Evolutionary conservation across 352 stramenopile genomes (phyloP), one percentile per base, ranked within the genome.

Genomic region (Blastocystis sp.): DNA sequence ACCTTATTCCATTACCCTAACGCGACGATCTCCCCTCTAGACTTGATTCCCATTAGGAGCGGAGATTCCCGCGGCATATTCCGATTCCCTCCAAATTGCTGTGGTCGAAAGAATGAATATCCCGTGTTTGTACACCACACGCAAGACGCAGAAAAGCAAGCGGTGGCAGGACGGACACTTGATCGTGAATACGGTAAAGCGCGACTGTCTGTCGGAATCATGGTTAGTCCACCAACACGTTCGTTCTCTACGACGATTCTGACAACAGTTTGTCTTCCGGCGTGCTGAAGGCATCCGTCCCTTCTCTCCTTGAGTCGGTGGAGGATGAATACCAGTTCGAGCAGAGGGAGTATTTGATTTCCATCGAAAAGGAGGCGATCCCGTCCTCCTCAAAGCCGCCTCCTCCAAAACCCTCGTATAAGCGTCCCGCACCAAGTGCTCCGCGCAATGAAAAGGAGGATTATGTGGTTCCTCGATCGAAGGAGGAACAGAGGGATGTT

Each of bases 141-240:
- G 71, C 21, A 81, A 81, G 55, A 81, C 71, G 19, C 71, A 81
- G 66, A 81, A 81, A 50, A 81, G 59, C 55, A 81, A 81, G 33
- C 39, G 71, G 26, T 81, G 71, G 71, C 71, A 81, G 35, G 71
- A 81, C 35, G 71, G 71, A 4, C 51, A 66, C 29, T 50, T 81
- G 69, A 26, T 29, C 19, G 19, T 80, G 10, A 80, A n/a, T n/a
- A 21, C 41, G 24, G 69, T 80, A 66, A 12, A 55, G 16, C 29
- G 16, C 24, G 33, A n/a, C n/a, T n/a, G 26, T 67, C 62, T 65
- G 19, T 10, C 12, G 6, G 3, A 13, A 19, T 81, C 29, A 50
- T 67, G 3, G 19, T 12, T 63, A 81, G 71, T 24, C 41, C 10
- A 29, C 21, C 12, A 81, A 45, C 12, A 16, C 9, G 50, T 81